Conservation (phyloP, 176 grass and related monocot genomes). For the Triticum aestivum region IWGSC_CS_RefSeq_v2.1 NC_057803.1:111823618-111824117, state of each 20-base stretch:
- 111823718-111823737: constrained; percentile 45
- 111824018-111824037: not conserved
- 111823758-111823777: not conserved
- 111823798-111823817: not conserved
- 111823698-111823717: constrained; percentile 60
- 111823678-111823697: constrained; percentile 43
- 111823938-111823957: constrained; percentile 57
- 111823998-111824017: not conserved
- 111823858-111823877: constrained; percentile 49
- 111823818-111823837: not conserved
- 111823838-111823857: constrained; percentile 57
- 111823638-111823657: constrained; percentile 53
- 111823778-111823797: not conserved
- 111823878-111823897: constrained; percentile 49
- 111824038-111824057: not conserved
- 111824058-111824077: not conserved
- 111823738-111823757: constrained; percentile 52
- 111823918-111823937: constrained; percentile 48
- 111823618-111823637: constrained; percentile 48
- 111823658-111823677: constrained; percentile 58
- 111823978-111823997: no score
- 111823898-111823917: constrained; percentile 36
- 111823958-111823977: constrained; percentile 40
- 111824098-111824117: not conserved
- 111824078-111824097: not conserved